Evolutionary conservation across 1,284 basidiomycete genomes (phyloP), one percentile per base, ranked within the genome.

Genomic region (Boletellus deceptivus): DNA sequence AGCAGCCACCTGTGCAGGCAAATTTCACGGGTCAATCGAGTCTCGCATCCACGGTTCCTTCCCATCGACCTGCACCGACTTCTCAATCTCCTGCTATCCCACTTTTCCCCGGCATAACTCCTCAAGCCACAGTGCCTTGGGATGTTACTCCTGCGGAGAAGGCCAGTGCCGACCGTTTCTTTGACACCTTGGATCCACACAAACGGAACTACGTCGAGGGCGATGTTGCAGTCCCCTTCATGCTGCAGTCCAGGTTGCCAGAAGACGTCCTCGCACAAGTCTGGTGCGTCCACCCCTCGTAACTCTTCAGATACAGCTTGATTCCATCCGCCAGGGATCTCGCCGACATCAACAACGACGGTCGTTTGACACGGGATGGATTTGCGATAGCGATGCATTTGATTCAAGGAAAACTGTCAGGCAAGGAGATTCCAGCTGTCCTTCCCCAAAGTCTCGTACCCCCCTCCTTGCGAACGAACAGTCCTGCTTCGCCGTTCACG

Each of bases 311-410:
- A 37, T 48, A 50, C 46, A 52, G 36, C 39, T 45, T 56, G 50
- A 59, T 55, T 37, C 43, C 48, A 24, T 37, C 36, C 36, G 8
- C 14, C 57, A 95, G 93, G 93, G 97, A 99, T 68, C 81, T 99
- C 16, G 80, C 95, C 22, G 97, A 99, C 65, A 79, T 98, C 35
- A 85, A 89, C 48, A 90, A 91, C 57, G 89, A 94, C 57, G 97
- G 97, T 5, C 82, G 80, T 43, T 78, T 99, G 37, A 93, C 87
- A 20, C 82, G 86, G 48, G 96, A 98, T 53, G 93, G 95, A 25
- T 99, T 99, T 69, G 96, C 97, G 3, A 89, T 99, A 38, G 97
- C 95, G 3, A 88, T 98, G 86, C 84, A 96, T 70, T 80, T 99
- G 43, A 98, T 99, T 64, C 91, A 93, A 69, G 80, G 81, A 59